Percentiles rank a stretch among this genome's conserved stretches.
These are phyloP conservation scores for Paragyromitra xinjiangensis DNA, from an alignment of 495 filamentous ascomycete genomes.

Conservation along the genomic window DNA sequence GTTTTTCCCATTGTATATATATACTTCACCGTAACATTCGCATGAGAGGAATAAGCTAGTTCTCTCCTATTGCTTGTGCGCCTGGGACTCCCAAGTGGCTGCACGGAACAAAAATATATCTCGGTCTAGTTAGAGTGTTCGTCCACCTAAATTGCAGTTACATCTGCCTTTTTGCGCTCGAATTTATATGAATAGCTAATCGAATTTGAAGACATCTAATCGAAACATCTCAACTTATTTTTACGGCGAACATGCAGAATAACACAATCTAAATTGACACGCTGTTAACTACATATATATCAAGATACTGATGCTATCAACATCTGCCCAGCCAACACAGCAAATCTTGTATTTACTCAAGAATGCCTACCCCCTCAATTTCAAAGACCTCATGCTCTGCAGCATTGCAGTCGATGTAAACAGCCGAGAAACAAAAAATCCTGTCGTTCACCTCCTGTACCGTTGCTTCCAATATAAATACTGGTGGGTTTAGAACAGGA, in stretches of 20 bases:
- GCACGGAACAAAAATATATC: neutral
- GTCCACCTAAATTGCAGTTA: neutral
- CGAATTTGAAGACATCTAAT: too few relatives aligned
- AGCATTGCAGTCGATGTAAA: too few relatives aligned
- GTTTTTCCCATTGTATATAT: slow-evolving; percentile 37
- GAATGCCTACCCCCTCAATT: neutral
- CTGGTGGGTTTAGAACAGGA: too few relatives aligned
- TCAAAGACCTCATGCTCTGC: neutral
- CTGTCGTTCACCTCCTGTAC: neutral
- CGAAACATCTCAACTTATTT: too few relatives aligned
- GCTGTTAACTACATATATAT: neutral
- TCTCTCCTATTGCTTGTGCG: neutral
- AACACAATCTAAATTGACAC: too few relatives aligned
- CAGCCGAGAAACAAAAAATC: neutral
- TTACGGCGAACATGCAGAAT: too few relatives aligned
- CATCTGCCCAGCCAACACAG: neutral
- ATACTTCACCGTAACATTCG: slow-evolving; percentile 19
- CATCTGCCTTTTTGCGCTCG: neutral
- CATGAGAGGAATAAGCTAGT: slow-evolving; percentile 9
- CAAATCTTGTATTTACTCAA: neutral
- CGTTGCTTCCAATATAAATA: neutral
- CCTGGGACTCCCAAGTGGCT: neutral
- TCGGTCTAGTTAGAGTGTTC: neutral
- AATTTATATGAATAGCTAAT: neutral
- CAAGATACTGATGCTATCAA: neutral